Base-by-base conservation (phyloP, 345 rosid species). In the Populus deltoides region DNA sequence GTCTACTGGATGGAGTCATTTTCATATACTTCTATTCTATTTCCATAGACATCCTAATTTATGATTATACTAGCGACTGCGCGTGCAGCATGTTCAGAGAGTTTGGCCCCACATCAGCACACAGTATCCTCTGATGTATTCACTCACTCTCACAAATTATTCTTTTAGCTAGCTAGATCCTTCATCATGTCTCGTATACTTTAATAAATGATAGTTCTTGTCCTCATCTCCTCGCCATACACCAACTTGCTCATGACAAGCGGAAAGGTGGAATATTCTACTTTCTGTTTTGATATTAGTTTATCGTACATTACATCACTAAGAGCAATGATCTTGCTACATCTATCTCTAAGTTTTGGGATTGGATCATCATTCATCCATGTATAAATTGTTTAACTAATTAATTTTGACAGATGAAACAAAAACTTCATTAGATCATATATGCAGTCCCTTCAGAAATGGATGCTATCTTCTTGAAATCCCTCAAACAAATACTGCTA, bases 11-110 rank as follows among this genome's bases (percentile, higher is more conserved):
- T 13, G 49, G 51, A 45, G 51, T 45, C 16, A 31, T 33, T 29
- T 77, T 16, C 3, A 27, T 77, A 20, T 47, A 22, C 25, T 39
- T 68, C 65, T 65, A 11, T 59, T 41, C 72, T 65, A 11, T 59
- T 41, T 29, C 7, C 35, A 62, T 29, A 43, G 33, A 31, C 35
- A 53, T 57, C 65, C 45, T 78, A 2, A 70, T 74, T 73, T 17
- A 29, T 81, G 71, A 79, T 79, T 80, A 77, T 84, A 3, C 71
- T 74, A 70, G 73, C 57, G 39, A 33, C 70, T 75, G 33, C 83
- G 87, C 86, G 76, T 85, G 90, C 90, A 36, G 18, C 27, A 72
- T 68, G 78, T 57, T 22, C 36, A 24, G 57, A 41, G 24, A 63
- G 36, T 6, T 67, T 74, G 70, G 20, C 69, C 73, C 82, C 80